Conservation (phyloP, 1,139 yeast genomes). For the Magnusiomyces ingens region DNA sequence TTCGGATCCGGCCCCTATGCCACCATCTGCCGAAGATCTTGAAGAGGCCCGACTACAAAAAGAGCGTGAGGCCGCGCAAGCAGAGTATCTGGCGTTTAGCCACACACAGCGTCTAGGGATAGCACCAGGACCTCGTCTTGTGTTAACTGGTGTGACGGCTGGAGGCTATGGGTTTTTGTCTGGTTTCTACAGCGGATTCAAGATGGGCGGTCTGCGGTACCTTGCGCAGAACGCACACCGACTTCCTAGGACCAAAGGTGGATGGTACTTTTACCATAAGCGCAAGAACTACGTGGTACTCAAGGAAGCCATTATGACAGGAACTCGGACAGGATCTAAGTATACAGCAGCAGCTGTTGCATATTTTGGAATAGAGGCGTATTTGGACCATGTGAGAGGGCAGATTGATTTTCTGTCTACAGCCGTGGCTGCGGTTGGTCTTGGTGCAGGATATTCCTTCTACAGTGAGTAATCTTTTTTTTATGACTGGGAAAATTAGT, state of each 20-base stretch:
- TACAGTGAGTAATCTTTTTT: constrained; percentile 28
- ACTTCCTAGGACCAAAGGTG: constrained; percentile 69
- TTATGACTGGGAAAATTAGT: not conserved
- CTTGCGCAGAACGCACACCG: constrained; percentile 80
- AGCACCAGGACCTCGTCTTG: constrained; percentile 37
- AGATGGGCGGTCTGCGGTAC: constrained; percentile 50
- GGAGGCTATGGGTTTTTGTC: constrained; percentile 52
- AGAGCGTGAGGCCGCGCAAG: constrained; percentile 3
- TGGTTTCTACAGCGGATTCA: constrained; percentile 61
- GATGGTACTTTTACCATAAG: constrained; percentile 87
- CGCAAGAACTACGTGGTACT: constrained; percentile 73
- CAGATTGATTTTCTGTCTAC: constrained; percentile 59
- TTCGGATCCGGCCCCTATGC: not conserved
- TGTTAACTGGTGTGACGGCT: constrained; percentile 35
- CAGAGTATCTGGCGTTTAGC: constrained; percentile 6
- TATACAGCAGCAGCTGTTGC: constrained; percentile 43
- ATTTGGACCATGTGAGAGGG: constrained; percentile 49
- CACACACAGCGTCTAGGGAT: constrained; percentile 35
- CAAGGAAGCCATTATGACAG: constrained; percentile 45
- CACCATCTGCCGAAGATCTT: not conserved
- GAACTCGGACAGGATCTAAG: constrained; percentile 41
- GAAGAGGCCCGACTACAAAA: no score
- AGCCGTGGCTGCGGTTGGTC: constrained; percentile 45
- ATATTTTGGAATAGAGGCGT: constrained; percentile 57
- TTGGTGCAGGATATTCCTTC: constrained; percentile 49